Percentiles rank a stretch among this genome's conserved stretches.
Evolutionary conservation across 768 basidiomycete species (phyloP).

Genomic region (Trametes cingulata): DNA sequence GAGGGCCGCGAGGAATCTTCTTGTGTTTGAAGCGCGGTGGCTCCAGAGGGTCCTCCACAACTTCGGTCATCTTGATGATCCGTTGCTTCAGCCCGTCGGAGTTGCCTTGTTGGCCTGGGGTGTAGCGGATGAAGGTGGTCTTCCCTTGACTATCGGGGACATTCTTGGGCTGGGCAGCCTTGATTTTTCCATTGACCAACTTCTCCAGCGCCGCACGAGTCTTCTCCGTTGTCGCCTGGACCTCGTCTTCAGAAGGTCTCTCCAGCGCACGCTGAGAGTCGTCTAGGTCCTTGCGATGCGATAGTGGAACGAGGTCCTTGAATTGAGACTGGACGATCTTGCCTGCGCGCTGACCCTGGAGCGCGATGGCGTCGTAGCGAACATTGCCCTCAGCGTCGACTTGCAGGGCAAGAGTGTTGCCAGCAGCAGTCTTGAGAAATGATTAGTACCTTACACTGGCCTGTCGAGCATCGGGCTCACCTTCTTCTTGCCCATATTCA

Average conservation of each 20-base stretch:
- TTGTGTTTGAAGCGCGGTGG: conserved; percentile 98
- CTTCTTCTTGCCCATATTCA: conserved; percentile 96
- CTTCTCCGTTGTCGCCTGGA: conserved; percentile 87
- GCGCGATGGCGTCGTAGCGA: conserved; percentile 95
- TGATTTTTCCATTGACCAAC: conserved; percentile 93
- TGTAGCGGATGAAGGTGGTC: conserved; percentile 92
- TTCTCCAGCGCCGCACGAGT: conserved; percentile 92
- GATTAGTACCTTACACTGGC: neutral
- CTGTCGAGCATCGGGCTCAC: conserved; percentile 42
- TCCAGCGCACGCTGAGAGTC: conserved; percentile 80
- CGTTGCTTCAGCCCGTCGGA: conserved; percentile 79
- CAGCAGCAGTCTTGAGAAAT: conserved; percentile 69
- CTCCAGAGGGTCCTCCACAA: conserved; percentile 96
- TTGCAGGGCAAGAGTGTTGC: conserved; percentile 94
- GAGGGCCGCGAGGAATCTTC: conserved; percentile 96
- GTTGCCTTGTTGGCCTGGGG: conserved; percentile 86
- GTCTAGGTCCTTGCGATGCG: conserved; percentile 83
- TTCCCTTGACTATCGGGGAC: conserved; percentile 84
- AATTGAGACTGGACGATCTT: conserved; percentile 93
- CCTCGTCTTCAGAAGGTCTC: conserved; percentile 90
- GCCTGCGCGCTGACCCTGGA: conserved; percentile 87
- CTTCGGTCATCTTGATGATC: conserved; percentile 99
- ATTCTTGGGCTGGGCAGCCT: conserved; percentile 96
- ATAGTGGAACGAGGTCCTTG: conserved; percentile 94
- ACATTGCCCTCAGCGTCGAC: conserved; percentile 97